phyloP scores from a whole-genome alignment of 1,139 yeast species.

The Candida pseudocylindracea region DNA sequence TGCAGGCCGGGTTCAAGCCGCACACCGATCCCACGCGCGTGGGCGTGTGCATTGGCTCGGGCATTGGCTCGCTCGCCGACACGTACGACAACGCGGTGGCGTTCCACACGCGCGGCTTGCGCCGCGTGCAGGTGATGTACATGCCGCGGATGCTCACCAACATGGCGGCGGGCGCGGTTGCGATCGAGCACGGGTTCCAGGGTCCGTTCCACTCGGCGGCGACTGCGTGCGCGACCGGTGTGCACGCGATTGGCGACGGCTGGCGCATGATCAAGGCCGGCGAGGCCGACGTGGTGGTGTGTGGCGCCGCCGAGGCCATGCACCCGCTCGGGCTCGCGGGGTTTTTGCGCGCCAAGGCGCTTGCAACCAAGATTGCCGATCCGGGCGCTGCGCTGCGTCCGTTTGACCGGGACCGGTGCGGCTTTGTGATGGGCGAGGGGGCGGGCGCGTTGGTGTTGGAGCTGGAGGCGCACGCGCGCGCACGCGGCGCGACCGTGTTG shows the following conservation, averaged over 20 bases:
- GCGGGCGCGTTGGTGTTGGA: conserved; percentile 66
- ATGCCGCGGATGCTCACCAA: conserved; percentile 69
- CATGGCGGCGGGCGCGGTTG: conserved; percentile 89
- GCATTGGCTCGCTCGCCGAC: conserved; percentile 79
- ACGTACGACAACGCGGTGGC: conserved; percentile 33
- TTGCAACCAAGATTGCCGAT: conserved; percentile 41
- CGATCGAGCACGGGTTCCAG: conserved; percentile 48
- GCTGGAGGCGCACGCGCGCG: conserved; percentile 49
- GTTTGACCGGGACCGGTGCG: conserved; percentile 55
- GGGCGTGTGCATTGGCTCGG: conserved; percentile 87
- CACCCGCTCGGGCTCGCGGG: conserved; percentile 85
- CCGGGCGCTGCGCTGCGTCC: conserved; percentile 68
- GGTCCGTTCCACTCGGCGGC: conserved; percentile 85
- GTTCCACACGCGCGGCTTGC: conserved; percentile 31
- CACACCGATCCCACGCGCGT: conserved; percentile 6
- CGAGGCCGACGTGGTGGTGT: conserved; percentile 70
- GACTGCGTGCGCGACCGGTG: conserved; percentile 95
- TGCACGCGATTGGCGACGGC: conserved; percentile 89
- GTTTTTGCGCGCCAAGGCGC: conserved; percentile 73
- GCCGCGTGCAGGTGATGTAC: conserved; percentile 64
- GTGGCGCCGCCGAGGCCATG: conserved; percentile 83
- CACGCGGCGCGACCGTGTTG: conserved; percentile 43
- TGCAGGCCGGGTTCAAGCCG: not conserved
- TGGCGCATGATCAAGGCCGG: conserved; percentile 57
- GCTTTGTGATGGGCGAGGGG: conserved; percentile 92